Evolutionary conservation across 2,329 filamentous ascomycete genomes (phyloP).

Genomic region (Fusarium drepaniforme): DNA sequence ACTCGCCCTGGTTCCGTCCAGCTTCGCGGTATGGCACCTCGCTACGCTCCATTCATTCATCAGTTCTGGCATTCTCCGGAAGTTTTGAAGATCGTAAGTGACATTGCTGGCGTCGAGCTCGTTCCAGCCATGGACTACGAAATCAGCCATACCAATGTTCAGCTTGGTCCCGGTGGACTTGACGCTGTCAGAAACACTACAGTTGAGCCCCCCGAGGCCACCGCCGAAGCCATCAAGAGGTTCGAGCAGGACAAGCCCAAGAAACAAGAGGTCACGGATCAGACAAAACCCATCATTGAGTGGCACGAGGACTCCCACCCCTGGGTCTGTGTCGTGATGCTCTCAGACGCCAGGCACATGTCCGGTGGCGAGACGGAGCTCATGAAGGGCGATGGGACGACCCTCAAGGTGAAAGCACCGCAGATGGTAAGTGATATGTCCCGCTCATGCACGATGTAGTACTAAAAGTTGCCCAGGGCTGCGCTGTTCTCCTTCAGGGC

Average conservation of each 20-base stretch:
- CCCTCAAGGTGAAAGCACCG: conserved; percentile 41
- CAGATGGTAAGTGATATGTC: conserved; percentile 32
- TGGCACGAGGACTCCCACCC: conserved; percentile 65
- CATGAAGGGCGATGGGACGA: conserved; percentile 41
- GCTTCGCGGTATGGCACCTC: conserved; percentile 46
- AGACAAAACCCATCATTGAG: conserved; percentile 38
- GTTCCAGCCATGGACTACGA: conserved; percentile 69
- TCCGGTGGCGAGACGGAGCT: conserved; percentile 53
- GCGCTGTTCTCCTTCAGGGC: conserved; percentile 59
- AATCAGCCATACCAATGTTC: conserved; percentile 68
- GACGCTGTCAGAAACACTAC: conserved; percentile 43
- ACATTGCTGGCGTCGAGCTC: conserved; percentile 69
- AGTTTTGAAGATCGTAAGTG: conserved; percentile 64
- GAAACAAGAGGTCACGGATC: conserved; percentile 25
- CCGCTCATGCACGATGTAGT: background rate
- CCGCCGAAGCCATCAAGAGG: conserved; percentile 22
- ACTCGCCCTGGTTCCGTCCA: conserved; percentile 44
- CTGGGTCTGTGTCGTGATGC: conserved; percentile 65
- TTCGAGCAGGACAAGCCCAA: conserved; percentile 29
- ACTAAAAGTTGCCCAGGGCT: conserved; percentile 43
- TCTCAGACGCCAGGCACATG: conserved; percentile 61
- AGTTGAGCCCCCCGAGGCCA: conserved; percentile 44
- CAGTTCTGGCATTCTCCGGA: conserved; percentile 66
- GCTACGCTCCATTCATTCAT: conserved; percentile 48
- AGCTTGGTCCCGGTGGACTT: conserved; percentile 34